Percentiles rank a stretch among this genome's conserved stretches.
Conservation (phyloP, 1,284 basidiomycete genomes). For the Apiotrichum sp. region DNA sequence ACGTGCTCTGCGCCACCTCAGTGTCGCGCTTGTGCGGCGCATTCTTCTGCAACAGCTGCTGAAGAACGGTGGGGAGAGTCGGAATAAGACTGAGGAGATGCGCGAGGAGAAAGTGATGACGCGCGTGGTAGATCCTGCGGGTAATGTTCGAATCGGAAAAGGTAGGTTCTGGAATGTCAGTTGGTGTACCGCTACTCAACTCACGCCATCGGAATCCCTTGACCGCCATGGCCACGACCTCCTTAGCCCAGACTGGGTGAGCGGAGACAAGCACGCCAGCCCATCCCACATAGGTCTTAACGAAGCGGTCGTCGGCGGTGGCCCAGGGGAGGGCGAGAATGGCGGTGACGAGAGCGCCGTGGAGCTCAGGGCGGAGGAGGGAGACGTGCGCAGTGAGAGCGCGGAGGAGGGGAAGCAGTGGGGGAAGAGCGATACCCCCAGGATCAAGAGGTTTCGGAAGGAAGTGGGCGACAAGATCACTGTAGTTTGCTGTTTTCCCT, state of each 20-base stretch:
- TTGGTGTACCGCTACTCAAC: conserved; percentile 34
- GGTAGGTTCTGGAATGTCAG: conserved; percentile 18
- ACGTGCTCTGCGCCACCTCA: conserved; percentile 74
- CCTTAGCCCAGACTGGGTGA: conserved; percentile 82
- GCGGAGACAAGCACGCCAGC: conserved; percentile 88
- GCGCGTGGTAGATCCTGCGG: conserved; percentile 74
- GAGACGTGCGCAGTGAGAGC: conserved; percentile 65
- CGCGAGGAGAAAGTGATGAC: conserved; percentile 75
- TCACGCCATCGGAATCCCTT: conserved; percentile 82
- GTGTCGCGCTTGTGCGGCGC: conserved; percentile 93
- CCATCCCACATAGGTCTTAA: conserved; percentile 78
- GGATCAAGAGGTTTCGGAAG: conserved; percentile 35
- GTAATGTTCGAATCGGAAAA: conserved; percentile 52
- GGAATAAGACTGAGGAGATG: conserved; percentile 84
- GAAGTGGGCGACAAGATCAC: conserved; percentile 54
- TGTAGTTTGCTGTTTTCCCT: conserved; percentile 49
- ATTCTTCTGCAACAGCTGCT: conserved; percentile 71
- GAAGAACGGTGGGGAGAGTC: conserved; percentile 75
- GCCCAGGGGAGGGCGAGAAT: conserved; percentile 88
- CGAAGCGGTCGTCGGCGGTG: conserved; percentile 68
- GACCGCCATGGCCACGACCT: conserved; percentile 73
- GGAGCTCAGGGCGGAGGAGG: conserved; percentile 49
- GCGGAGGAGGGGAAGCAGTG: conserved; percentile 51
- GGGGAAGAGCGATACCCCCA: conserved; percentile 30
- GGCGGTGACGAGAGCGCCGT: conserved; percentile 78